Base-by-base conservation (phyloP, 1,284 basidiomycete genomes). In the Moniliella sp. region DNA sequence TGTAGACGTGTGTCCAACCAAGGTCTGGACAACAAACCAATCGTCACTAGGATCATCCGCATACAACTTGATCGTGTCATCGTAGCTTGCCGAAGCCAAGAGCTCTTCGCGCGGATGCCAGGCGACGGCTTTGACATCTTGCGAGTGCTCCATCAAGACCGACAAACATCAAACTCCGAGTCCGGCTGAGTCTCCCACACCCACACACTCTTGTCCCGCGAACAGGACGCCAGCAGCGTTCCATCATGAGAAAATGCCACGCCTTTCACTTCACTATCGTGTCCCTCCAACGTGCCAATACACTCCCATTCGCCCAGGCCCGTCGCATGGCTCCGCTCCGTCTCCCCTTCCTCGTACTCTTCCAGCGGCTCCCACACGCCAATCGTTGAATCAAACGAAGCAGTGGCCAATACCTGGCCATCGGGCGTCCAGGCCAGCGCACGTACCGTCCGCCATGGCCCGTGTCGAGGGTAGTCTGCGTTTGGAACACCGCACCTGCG, bases 31-130 rank as follows among this genome's bases (percentile, higher is more conserved):
- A 50, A 76, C 77, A 59, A 73, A 84, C 83, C 91, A 94, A 61
- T 97, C 88, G 45, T 88, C 83, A 13, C 73, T 72, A 0, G 83
- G 82, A 59, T 97, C 88, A 58, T 94, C 86, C 36, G 79, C 65
- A 62, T 91, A 88, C 15, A 97, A 71, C 50, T 82, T 83, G 61
- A 99, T 80, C 4, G 79, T 81, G 51, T 94, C 83, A 58, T 99
- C 91, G 64, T 97, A 99, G 0, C 84, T 93, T 5, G 75, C 82
- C 3, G 84, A 93, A 7, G 88, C 91, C 33, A 99, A 75, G 52
- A 82, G 80, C 73, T 94, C 88, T 64, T 94, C 82, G 5, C 66
- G 69, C 2, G 91, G 88, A 64, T 94, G 84, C 83, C 86, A 99
- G 5, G 76, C 71, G 7, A 97, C 75, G 35, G 69, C 76, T 64